Conservation (phyloP, 228 moss, liverwort and hornwort species). For the Sphagnum fallax region DNA sequence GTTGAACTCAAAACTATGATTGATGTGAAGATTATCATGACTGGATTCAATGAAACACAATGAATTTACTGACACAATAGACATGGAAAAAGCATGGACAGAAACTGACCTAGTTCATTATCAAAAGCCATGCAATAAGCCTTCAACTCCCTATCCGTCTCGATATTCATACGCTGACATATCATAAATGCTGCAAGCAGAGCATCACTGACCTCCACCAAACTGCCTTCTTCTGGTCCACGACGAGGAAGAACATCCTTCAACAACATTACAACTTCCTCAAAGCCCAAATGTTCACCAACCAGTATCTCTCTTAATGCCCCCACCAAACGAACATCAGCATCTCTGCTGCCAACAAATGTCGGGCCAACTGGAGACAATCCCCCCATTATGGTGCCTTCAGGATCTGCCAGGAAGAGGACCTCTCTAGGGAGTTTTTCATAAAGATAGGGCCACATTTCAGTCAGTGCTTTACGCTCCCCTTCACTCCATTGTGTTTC, state of each 20-base stretch:
- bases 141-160: constrained; percentile 73
- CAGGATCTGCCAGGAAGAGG: constrained; percentile 77
- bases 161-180: constrained; percentile 84
- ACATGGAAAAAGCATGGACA: not conserved
- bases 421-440: constrained; percentile 56
- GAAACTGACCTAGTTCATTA: constrained; percentile 46
- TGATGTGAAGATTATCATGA: too few species aligned
- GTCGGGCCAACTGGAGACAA: constrained; percentile 32
- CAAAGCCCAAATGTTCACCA: constrained; percentile 68
- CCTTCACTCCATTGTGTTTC: constrained; percentile 81
- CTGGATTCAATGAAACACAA: too few species aligned
- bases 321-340: constrained; percentile 61
- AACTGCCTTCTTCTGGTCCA: constrained; percentile 20
- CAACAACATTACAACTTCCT: constrained; percentile 59
- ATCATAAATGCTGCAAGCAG: constrained; percentile 85
- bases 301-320: constrained; percentile 62
- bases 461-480: constrained; percentile 62
- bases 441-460: constrained; percentile 54
- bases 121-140: constrained; percentile 93
- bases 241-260: constrained; percentile 58
- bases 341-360: constrained; percentile 49
- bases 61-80: too few species aligned
- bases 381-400: constrained; percentile 63
- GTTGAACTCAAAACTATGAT: too few species aligned
- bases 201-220: constrained; percentile 46